Evolutionary conservation across 1,139 yeast genomes (phyloP).

Genomic region (Debaryomyces singareniensis): DNA sequence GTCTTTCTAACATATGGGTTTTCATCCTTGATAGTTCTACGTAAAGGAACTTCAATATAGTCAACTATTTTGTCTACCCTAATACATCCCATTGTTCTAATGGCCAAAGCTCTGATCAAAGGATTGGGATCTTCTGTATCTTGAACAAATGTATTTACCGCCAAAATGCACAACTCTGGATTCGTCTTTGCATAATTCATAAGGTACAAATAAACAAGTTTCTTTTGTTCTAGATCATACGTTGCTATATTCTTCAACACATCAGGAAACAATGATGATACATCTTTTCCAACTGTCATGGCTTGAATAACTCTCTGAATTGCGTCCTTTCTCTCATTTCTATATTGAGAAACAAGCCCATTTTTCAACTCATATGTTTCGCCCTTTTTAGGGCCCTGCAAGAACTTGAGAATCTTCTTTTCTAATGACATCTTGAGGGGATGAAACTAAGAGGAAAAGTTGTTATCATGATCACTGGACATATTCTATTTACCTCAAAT

Average conservation of each 20-base stretch:
- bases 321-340: conserved; percentile 91
- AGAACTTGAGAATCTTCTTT: conserved; percentile 36
- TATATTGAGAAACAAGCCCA: conserved; percentile 92
- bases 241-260: conserved; percentile 95
- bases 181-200: conserved; percentile 97
- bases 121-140: conserved; percentile 98
- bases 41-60: conserved; percentile 85
- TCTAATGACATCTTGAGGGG: conserved; percentile 43
- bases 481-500: no score
- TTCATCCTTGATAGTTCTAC: conserved; percentile 80
- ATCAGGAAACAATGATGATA: conserved; percentile 90
- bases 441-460: no score
- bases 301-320: conserved; percentile 96
- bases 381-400: conserved; percentile 48
- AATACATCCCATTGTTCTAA: conserved; percentile 98
- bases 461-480: no score
- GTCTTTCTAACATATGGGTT: conserved; percentile 97
- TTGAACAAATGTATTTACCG: conserved; percentile 94
- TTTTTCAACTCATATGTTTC: conserved; percentile 85
- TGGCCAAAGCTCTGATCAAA: conserved; percentile 89
- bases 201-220: conserved; percentile 85
- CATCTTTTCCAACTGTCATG: conserved; percentile 99
- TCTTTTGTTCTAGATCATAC: conserved; percentile 93
- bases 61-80: conserved; percentile 93
- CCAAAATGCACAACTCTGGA: conserved; percentile 92